These are phyloP conservation scores for Amborella trichopoda DNA, from an alignment of 164 flowering plant genomes.

Conservation along the genomic window DNA sequence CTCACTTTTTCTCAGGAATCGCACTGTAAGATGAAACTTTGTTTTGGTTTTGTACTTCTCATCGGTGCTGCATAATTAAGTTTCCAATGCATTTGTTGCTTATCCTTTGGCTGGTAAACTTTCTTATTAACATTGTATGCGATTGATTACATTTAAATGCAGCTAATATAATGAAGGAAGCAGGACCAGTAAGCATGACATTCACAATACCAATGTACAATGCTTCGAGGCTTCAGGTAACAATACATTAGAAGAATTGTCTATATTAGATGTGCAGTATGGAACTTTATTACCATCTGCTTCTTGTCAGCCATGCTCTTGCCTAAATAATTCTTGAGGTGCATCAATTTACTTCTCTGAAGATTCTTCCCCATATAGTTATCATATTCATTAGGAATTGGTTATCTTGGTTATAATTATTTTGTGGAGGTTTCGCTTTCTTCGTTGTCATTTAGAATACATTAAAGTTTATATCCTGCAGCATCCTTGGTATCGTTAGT, in stretches of 20 bases:
- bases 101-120: neutral
- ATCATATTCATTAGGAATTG: no score
- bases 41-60: neutral
- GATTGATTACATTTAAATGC: neutral
- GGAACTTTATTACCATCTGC: neutral
- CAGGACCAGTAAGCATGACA: constrained; percentile 90
- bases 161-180: constrained; percentile 79
- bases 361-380: no score
- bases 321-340: no score
- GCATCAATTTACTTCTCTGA: no score
- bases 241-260: neutral
- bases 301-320: neutral
- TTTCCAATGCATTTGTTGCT: neutral
- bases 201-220: constrained; percentile 88
- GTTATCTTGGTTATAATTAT: no score
- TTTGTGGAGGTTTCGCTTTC: no score
- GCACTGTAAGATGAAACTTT: constrained; percentile 39
- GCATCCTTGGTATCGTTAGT: no score
- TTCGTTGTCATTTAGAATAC: no score
- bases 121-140: neutral
- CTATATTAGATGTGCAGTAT: no score
- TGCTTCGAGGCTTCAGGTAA: constrained; percentile 82
- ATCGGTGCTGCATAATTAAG: neutral
- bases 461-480: no score
- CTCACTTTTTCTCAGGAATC: constrained; percentile 84